Percentiles rank a stretch among this genome's conserved stretches.
phyloP scores from a whole-genome alignment of 176 grass and related monocot species.

The Hordeum marinum region DNA sequence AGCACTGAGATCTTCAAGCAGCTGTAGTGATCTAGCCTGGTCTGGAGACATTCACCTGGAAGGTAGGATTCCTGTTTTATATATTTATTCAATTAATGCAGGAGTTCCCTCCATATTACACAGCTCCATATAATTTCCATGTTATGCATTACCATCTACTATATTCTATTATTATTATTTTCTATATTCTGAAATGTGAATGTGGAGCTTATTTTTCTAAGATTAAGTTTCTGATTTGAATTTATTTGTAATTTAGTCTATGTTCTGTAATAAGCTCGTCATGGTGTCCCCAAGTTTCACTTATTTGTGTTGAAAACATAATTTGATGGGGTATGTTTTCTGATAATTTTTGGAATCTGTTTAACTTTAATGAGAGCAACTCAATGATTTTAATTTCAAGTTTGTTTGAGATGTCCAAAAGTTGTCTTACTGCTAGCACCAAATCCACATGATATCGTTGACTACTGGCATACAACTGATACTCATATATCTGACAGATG shows the following conservation, averaged over 20 bases:
- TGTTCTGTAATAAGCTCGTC: not conserved
- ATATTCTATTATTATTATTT: not conserved
- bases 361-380: not conserved
- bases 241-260: not conserved
- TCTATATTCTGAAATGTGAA: slow-evolving; percentile 8
- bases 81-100: not conserved
- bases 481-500: slow-evolving; percentile 51
- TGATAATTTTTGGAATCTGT: not conserved
- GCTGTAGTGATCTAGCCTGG: slow-evolving; percentile 63
- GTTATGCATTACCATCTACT: not conserved
- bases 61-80: slow-evolving; percentile 43
- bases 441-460: not conserved
- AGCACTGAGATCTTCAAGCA: slow-evolving; percentile 60
- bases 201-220: slow-evolving; percentile 4
- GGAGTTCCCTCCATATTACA: not conserved
- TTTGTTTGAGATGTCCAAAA: not conserved
- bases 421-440: not conserved
- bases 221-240: not conserved
- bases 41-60: slow-evolving; percentile 91
- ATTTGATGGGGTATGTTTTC: not conserved
- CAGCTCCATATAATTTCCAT: not conserved
- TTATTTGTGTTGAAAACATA: not conserved
- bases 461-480: slow-evolving; percentile 10
- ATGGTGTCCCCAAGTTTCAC: not conserved
- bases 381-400: slow-evolving; percentile 6